A percentile compares a stretch with the other conserved stretches of the same genome.
These are phyloP conservation scores for Ophiocordyceps polyrhachis-furcata DNA, from an alignment of 2,329 filamentous ascomycete species.

Conservation along the genomic window DNA sequence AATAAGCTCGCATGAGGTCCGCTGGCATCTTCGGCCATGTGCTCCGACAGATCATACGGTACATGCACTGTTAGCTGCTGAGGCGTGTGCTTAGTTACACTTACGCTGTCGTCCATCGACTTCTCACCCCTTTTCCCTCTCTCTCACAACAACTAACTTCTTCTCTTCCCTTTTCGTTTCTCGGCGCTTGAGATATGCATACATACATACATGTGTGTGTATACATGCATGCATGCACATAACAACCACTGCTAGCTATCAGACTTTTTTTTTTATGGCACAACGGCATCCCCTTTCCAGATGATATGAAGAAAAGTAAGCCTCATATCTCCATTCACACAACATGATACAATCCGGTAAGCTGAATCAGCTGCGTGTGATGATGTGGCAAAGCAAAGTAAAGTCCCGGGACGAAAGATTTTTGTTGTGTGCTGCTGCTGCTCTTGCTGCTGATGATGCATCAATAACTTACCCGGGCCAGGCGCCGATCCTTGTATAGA, in stretches of 20 bases:
- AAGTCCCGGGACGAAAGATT: not conserved
- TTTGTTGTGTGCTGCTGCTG: no score
- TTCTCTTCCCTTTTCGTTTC: not conserved
- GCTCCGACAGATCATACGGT: not conserved
- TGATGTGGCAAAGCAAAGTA: not conserved
- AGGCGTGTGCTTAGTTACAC: no score
- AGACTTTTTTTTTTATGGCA: no score
- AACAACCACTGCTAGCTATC: no score
- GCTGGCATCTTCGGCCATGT: not conserved
- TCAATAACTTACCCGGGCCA: not conserved
- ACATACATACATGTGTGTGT: not conserved
- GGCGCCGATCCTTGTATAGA: not conserved
- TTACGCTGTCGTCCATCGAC: not conserved
- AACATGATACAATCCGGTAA: not conserved
- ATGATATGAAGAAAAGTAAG: not conserved
- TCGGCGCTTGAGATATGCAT: not conserved
- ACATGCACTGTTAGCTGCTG: not conserved
- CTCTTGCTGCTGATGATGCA: no score
- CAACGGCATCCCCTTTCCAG: not conserved
- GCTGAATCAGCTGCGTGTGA: not conserved
- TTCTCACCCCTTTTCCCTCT: no score
- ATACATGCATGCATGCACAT: no score
- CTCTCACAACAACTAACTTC: no score
- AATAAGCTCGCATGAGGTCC: not conserved
- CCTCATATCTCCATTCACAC: no score